phyloP scores from a whole-genome alignment of 2,329 filamentous ascomycete species.

The Hymenoscyphus repandus region DNA sequence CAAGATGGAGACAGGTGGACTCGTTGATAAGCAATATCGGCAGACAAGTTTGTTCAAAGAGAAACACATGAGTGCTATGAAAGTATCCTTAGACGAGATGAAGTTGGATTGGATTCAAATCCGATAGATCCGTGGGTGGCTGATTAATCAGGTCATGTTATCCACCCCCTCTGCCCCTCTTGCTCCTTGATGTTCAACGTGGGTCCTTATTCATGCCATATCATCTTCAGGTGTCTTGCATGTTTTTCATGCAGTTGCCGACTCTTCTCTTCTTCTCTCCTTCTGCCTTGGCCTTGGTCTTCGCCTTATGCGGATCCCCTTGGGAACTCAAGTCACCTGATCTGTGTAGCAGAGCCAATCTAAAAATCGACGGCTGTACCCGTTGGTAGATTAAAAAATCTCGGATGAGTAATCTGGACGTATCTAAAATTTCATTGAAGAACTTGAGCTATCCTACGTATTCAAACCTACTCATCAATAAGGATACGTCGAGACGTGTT shows the following conservation, averaged over 20 bases:
- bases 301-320: not conserved
- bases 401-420: too few relatives aligned
- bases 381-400: too few relatives aligned
- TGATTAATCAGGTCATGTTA: not conserved
- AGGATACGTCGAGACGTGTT: too few relatives aligned
- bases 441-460: too few relatives aligned
- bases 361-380: too few relatives aligned
- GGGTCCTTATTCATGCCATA: not conserved
- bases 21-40: not conserved
- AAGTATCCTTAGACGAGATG: not conserved
- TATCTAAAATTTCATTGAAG: too few relatives aligned
- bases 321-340: not conserved
- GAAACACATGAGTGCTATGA: not conserved
- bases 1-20: constrained; percentile 1
- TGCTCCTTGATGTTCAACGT: too few relatives aligned
- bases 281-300: too few relatives aligned
- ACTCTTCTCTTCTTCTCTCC: not conserved
- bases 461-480: too few relatives aligned
- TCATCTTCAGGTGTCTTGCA: not conserved
- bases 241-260: too few relatives aligned
- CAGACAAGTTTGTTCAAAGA: constrained; percentile 3
- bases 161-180: not conserved
- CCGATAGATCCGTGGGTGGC: not conserved
- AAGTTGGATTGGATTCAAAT: not conserved
- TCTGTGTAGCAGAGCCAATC: too few relatives aligned